phyloP scores from a whole-genome alignment of 2,329 filamentous ascomycete species.

The Exophiala sp. region DNA sequence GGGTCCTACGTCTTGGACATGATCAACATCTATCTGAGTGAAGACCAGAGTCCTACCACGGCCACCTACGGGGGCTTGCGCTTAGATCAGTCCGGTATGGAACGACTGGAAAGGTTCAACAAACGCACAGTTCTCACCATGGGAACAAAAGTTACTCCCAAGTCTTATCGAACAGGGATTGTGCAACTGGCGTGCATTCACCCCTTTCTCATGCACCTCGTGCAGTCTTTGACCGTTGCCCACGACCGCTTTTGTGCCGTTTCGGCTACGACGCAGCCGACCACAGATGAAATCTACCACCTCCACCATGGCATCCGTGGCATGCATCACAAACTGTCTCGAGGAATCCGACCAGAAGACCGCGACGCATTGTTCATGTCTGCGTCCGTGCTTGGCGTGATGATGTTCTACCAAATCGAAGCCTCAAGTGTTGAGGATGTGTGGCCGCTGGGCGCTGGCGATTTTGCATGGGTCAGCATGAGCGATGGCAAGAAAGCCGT shows the following conservation, averaged over 20 bases:
- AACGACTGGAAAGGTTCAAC: constrained; percentile 9
- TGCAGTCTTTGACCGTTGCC: constrained; percentile 51
- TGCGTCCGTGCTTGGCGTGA: constrained; percentile 39
- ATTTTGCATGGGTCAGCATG: constrained; percentile 59
- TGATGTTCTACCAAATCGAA: constrained; percentile 42
- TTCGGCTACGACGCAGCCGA: constrained; percentile 11
- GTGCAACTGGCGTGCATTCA: constrained; percentile 29
- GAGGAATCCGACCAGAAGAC: constrained; percentile 10
- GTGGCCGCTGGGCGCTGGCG: constrained; percentile 55
- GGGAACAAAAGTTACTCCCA: constrained; percentile 4
- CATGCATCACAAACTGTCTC: constrained; percentile 13
- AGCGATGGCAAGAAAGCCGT: constrained; percentile 55
- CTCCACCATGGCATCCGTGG: constrained; percentile 35
- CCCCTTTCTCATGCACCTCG: constrained; percentile 54
- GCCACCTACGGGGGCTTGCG: background rate
- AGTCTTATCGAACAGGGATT: constrained; percentile 16
- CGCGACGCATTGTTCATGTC: constrained; percentile 27
- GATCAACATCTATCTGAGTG: background rate
- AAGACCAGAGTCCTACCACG: background rate
- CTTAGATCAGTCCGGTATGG: background rate
- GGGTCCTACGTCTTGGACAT: background rate
- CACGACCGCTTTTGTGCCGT: constrained; percentile 41
- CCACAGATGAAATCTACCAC: constrained; percentile 44
- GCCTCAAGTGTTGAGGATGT: constrained; percentile 42
- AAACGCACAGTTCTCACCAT: background rate